Evolutionary conservation across 1,139 yeast genomes (phyloP).

Genomic region (Sugiyamaella sp.): DNA sequence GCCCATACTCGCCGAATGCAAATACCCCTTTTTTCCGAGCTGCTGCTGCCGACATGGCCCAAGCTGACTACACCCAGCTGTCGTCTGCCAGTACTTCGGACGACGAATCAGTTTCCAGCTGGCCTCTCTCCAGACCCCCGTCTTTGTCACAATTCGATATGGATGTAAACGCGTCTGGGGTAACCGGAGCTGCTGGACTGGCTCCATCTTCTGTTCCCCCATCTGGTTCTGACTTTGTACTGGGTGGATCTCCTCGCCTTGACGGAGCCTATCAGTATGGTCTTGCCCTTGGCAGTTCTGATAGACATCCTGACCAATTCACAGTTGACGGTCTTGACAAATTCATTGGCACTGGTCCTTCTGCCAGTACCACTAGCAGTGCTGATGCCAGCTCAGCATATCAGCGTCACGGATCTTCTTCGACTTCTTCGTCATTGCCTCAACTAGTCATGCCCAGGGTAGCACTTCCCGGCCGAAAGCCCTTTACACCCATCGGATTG

Average conservation of each 20-base stretch:
- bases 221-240: background rate
- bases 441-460: conserved; percentile 37
- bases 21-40: background rate
- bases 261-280: conserved; percentile 3
- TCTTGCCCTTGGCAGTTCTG: background rate
- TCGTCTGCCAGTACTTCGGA: conserved; percentile 20
- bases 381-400: background rate
- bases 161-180: conserved; percentile 3
- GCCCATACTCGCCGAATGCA: conserved; percentile 13
- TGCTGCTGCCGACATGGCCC: background rate
- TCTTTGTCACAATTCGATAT: conserved; percentile 24
- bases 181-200: background rate
- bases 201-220: background rate
- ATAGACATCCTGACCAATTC: background rate
- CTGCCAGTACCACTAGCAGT: background rate
- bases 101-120: conserved; percentile 23
- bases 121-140: conserved; percentile 24
- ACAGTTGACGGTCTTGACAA: background rate
- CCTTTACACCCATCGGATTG: conserved; percentile 35
- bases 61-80: conserved; percentile 1
- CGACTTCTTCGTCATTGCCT: conserved; percentile 16
- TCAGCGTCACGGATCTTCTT: conserved; percentile 2
- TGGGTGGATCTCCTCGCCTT: background rate
- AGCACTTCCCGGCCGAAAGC: conserved; percentile 33
- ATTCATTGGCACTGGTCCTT: background rate